Percentiles rank a stretch among this genome's conserved stretches.
Evolutionary conservation across 345 rosid species (phyloP).

Genomic region (Adansonia digitata): DNA sequence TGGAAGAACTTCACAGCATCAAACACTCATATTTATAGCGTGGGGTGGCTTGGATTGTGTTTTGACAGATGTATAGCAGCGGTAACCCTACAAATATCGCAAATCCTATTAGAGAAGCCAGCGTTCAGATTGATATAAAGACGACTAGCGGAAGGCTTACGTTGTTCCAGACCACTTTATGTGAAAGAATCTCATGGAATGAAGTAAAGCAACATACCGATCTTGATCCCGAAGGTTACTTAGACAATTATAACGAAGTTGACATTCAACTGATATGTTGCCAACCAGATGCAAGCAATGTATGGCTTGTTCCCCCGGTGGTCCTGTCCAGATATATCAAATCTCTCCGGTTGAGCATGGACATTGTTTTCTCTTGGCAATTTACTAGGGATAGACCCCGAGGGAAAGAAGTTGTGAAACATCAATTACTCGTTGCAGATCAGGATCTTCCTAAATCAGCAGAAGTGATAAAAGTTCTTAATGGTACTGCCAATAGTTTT

Average conservation of each 20-base stretch:
- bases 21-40: not conserved
- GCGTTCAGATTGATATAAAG: conserved; percentile 70
- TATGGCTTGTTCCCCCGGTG: conserved; percentile 86
- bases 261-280: conserved; percentile 96
- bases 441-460: conserved; percentile 64
- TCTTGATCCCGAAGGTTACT: conserved; percentile 60
- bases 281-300: conserved; percentile 75
- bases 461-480: conserved; percentile 74
- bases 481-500: conserved; percentile 74
- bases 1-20: not conserved
- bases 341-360: conserved; percentile 62
- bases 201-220: conserved; percentile 38
- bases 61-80: conserved; percentile 88
- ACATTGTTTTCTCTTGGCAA: conserved; percentile 73
- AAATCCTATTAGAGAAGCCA: conserved; percentile 90
- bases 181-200: conserved; percentile 73
- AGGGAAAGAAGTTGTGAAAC: conserved; percentile 88
- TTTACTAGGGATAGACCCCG: conserved; percentile 85
- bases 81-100: conserved; percentile 97
- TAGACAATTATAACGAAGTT: conserved; percentile 62
- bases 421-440: conserved; percentile 46
- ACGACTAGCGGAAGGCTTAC: conserved; percentile 78
- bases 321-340: conserved; percentile 63
- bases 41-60: not conserved
- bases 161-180: conserved; percentile 77